Base-by-base conservation (phyloP, 164 flowering plant species). In the Brasenia schreberi region DNA sequence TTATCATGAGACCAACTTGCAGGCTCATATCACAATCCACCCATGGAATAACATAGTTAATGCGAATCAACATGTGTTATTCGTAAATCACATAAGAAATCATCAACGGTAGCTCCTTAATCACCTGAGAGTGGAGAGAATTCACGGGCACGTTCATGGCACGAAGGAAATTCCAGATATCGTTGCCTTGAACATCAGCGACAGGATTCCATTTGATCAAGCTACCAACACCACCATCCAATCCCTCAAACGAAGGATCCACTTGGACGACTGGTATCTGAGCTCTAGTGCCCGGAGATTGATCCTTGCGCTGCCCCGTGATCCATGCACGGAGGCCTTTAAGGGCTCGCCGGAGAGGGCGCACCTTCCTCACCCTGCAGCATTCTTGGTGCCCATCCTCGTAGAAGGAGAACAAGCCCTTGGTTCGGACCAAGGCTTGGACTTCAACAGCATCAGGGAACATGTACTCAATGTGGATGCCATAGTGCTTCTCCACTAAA, bases 381-480 rank as follows among this genome's bases (percentile, higher is more conserved):
- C 99, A 94, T 67, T 94, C 99, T 59, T 89, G 95, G 76, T 94
- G 97, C 33, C 99, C 99, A 70, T 91, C 97, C 56, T 87, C 96
- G 43, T 89, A 91, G 72, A 91, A 91, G 0, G 97, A 91, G 73
- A 94, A 94, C 33, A 91, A 75, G 0, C 97, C 97, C 73, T 91
- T 94, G 77, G 42, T 84, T 71, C 99, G 84, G 0, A 94, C 99
- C 17, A 94, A 69, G 6, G 74, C 96, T 67, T 94, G 96, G 66
- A 91, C 96, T 67, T 94, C 99, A 52, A 85, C 83, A 66, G 99
- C 89, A 78, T 94, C 97, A 0, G 99, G 99, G 64, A 91, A 91
- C 92, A 82, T 94, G 84, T 94, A 89, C 70, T 94, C 99, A 17
- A 94, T 89, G 63, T 66, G 89, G 58, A 91, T 89, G 56, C 78